These are phyloP conservation scores for Monosporascus ibericus DNA, from an alignment of 2,329 filamentous ascomycete species.

Conservation along the genomic window DNA sequence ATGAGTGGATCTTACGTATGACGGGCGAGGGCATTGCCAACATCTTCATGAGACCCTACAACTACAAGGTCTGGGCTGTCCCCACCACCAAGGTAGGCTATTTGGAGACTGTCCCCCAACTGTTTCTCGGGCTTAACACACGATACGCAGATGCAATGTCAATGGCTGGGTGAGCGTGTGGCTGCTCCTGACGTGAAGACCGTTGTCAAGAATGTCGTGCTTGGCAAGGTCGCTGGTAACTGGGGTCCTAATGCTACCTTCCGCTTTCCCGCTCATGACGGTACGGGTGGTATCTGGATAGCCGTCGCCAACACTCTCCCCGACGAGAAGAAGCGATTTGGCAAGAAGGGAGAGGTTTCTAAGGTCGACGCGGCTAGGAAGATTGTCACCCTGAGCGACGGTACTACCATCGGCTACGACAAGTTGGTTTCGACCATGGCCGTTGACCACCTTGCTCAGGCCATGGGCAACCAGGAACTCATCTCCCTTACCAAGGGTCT, in stretches of 20 bases:
- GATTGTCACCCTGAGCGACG: conserved; percentile 74
- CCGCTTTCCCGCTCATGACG: conserved; percentile 92
- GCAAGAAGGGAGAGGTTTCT: conserved; percentile 74
- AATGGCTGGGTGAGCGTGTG: conserved; percentile 97
- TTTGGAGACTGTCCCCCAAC: too few species aligned
- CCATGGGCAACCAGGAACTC: conserved; percentile 83
- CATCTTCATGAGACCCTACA: conserved; percentile 98
- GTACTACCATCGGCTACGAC: conserved; percentile 83
- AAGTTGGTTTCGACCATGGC: conserved; percentile 96
- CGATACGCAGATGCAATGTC: conserved; percentile 83
- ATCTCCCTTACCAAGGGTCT: conserved; percentile 79
- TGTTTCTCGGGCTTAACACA: conserved; percentile 1
- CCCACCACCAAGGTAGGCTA: conserved; percentile 82
- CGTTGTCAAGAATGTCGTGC: conserved; percentile 88
- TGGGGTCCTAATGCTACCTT: conserved; percentile 99
- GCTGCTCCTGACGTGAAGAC: conserved; percentile 93
- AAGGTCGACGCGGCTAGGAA: conserved; percentile 85
- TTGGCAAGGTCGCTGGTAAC: conserved; percentile 92
- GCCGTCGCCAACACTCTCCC: conserved; percentile 90
- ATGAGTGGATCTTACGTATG: conserved; percentile 95
- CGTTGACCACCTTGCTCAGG: conserved; percentile 80
- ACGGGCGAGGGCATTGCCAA: conserved; percentile 86
- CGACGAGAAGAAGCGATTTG: conserved; percentile 85
- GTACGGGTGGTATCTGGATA: conserved; percentile 98
- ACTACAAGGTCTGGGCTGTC: conserved; percentile 99